Conservation (phyloP, 129 eudicot species). For the Centrapalus pauciflorus region DNA sequence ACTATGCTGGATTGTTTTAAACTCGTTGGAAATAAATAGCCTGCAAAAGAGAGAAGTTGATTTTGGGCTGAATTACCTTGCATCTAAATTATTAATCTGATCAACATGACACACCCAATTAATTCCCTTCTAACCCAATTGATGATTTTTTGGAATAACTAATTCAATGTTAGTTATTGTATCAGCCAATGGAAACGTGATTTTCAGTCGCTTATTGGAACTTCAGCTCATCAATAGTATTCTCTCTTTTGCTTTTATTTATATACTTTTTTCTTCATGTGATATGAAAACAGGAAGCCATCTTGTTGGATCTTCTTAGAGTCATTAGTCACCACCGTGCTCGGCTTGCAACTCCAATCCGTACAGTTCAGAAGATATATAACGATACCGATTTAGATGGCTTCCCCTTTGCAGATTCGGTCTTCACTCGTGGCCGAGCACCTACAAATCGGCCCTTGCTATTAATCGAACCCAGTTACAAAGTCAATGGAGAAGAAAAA, state of each 20-base stretch:
- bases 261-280: background rate
- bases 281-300: slow-evolving; percentile 63
- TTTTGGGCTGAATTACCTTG: background rate
- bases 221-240: background rate
- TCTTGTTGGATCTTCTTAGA: slow-evolving; percentile 83
- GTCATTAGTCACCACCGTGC: slow-evolving; percentile 90
- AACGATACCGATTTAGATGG: slow-evolving; percentile 69
- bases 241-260: background rate
- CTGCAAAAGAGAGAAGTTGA: background rate
- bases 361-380: slow-evolving; percentile 78
- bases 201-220: too few relatives aligned
- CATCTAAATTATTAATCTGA: background rate
- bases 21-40: background rate
- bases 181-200: background rate
- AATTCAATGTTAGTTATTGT: background rate
- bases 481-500: slow-evolving; percentile 74
- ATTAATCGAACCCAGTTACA: slow-evolving; percentile 72
- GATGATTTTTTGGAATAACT: background rate
- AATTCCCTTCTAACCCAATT: background rate
- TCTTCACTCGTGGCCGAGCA: slow-evolving; percentile 49
- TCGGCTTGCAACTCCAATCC: slow-evolving; percentile 95
- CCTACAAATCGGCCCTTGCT: slow-evolving; percentile 59
- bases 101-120: background rate
- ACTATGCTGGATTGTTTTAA: background rate
- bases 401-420: slow-evolving; percentile 63